These are phyloP conservation scores for Ustilago loliicola DNA, from an alignment of 1,284 basidiomycete species.

Conservation along the genomic window DNA sequence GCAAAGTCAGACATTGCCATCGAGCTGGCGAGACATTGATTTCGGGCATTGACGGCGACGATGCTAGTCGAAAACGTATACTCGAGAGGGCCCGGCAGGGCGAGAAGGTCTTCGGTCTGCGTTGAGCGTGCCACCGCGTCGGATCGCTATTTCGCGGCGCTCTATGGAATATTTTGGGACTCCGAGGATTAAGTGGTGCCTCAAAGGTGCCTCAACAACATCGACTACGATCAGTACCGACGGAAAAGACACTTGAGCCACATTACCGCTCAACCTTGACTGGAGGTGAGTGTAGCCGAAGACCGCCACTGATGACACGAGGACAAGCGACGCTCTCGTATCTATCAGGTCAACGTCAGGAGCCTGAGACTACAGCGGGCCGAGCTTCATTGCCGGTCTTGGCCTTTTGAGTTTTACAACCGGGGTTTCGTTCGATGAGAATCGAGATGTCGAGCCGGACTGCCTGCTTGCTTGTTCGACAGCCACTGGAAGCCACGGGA, in stretches of 20 bases:
- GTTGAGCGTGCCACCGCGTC: neutral
- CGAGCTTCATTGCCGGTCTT: conserved; percentile 4
- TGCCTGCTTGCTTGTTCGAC: too few species aligned
- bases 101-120: too few species aligned
- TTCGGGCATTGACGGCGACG: too few species aligned
- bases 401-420: neutral
- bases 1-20: too few species aligned
- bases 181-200: neutral
- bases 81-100: too few species aligned
- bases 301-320: neutral
- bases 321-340: neutral
- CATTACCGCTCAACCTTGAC: too few species aligned
- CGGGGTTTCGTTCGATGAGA: too few species aligned
- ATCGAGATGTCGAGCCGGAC: too few species aligned
- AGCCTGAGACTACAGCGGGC: neutral
- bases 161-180: neutral
- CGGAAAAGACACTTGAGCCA: neutral
- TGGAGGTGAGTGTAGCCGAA: neutral
- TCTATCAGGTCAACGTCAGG: neutral
- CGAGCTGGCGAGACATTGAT: too few species aligned
- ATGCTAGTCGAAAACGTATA: too few species aligned
- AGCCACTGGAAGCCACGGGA: too few species aligned
- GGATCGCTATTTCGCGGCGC: neutral
- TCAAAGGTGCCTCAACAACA: too few species aligned
- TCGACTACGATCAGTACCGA: neutral